phyloP scores from a whole-genome alignment of 768 basidiomycete species.

The Amanita subjunquillea region DNA sequence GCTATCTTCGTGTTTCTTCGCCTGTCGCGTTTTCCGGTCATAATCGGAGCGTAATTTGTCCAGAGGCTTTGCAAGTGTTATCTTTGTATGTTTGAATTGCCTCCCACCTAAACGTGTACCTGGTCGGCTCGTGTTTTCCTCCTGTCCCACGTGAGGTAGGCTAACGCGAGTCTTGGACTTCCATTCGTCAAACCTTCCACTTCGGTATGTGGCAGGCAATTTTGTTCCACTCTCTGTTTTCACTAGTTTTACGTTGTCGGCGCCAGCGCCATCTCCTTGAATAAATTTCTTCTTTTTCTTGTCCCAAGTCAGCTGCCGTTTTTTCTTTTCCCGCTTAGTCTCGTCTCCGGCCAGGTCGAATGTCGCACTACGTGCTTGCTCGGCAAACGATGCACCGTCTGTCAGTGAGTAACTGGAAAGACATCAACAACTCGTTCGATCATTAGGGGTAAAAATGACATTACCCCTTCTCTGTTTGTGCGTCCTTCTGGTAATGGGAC shows the following conservation, averaged over 20 bases:
- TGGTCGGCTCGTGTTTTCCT: constrained; percentile 37
- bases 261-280: constrained; percentile 72
- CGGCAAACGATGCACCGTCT: constrained; percentile 80
- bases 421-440: neutral
- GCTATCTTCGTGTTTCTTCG: constrained; percentile 43
- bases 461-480: constrained; percentile 85
- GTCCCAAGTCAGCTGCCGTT: constrained; percentile 78
- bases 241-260: constrained; percentile 92
- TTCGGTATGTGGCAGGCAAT: constrained; percentile 85
- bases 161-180: constrained; percentile 63
- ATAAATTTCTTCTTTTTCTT: constrained; percentile 94
- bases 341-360: constrained; percentile 85
- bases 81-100: constrained; percentile 67
- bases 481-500: constrained; percentile 84
- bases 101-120: constrained; percentile 38
- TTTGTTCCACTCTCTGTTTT: constrained; percentile 86
- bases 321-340: constrained; percentile 44
- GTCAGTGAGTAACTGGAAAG: constrained; percentile 69
- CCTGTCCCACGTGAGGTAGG: constrained; percentile 78
- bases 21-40: constrained; percentile 59
- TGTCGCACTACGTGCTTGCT: constrained; percentile 68
- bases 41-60: constrained; percentile 67
- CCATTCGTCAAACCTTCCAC: constrained; percentile 95
- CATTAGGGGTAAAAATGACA: constrained; percentile 2
- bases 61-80: constrained; percentile 57